Percentiles rank a stretch among this genome's conserved stretches.
Evolutionary conservation across 768 basidiomycete species (phyloP).

Genomic region (Tylopilus plumbeoviolaceoides): DNA sequence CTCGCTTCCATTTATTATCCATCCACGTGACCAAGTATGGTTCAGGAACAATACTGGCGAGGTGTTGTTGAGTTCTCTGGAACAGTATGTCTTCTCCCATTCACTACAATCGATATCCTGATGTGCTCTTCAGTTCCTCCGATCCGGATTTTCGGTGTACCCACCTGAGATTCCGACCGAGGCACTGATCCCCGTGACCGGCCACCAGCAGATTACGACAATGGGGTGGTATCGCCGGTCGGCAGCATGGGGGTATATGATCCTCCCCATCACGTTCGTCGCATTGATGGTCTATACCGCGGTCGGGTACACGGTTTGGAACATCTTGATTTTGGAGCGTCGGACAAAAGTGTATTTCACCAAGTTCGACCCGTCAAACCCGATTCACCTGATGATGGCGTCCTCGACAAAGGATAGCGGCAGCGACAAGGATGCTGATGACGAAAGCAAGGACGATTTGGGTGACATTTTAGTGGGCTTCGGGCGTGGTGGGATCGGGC

Average conservation of each 20-base stretch:
- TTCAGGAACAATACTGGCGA: conserved; percentile 12
- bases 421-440: neutral
- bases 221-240: conserved; percentile 2
- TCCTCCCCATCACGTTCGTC: conserved; percentile 6
- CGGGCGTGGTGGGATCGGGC: no score
- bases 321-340: neutral
- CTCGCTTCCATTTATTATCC: neutral
- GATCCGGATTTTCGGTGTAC: conserved; percentile 8
- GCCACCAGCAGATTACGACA: neutral
- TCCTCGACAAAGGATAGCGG: neutral
- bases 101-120: neutral
- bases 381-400: conserved; percentile 4
- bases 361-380: conserved; percentile 6
- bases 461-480: no score
- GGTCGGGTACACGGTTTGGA: conserved; percentile 6
- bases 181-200: neutral
- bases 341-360: neutral
- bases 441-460: no score
- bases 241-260: neutral
- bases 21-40: no score
- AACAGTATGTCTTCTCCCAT: conserved; percentile 4
- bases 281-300: conserved; percentile 4
- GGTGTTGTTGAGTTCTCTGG: conserved; percentile 18
- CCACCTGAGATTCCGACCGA: neutral
- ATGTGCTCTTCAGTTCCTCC: neutral